A percentile compares a stretch with the other conserved stretches of the same genome.
Evolutionary conservation across 129 eudicot species (phyloP).

Genomic region (Lonicera japonica): DNA sequence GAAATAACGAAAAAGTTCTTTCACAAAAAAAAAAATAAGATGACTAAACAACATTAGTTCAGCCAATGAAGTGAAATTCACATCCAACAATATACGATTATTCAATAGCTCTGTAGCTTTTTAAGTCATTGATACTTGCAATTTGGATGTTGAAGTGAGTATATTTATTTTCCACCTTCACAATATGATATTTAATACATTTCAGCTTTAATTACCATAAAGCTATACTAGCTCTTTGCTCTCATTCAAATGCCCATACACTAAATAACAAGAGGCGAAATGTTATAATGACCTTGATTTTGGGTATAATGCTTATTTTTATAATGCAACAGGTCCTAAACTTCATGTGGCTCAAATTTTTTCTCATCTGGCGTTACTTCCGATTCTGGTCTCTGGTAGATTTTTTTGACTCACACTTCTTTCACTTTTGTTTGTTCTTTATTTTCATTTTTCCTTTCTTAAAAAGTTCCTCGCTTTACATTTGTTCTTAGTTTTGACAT

Average conservation of each 20-base stretch:
- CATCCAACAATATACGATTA: too few species aligned
- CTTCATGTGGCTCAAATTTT: conserved; percentile 99
- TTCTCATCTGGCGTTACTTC: conserved; percentile 97
- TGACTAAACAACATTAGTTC: too few species aligned
- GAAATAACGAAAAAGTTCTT: too few species aligned
- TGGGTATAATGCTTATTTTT: background rate
- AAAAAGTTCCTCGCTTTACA: background rate
- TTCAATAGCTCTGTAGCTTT: too few species aligned
- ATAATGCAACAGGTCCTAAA: conserved; percentile 60
- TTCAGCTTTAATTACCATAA: too few species aligned
- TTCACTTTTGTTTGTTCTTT: conserved; percentile 1
- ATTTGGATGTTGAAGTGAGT: too few species aligned
- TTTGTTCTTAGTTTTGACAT: background rate
- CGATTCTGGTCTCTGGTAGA: conserved; percentile 93
- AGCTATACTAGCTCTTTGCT: too few species aligned
- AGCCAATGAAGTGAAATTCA: too few species aligned
- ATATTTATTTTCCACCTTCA: too few species aligned
- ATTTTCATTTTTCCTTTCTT: background rate
- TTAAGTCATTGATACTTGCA: too few species aligned
- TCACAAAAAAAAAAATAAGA: too few species aligned
- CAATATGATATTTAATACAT: too few species aligned
- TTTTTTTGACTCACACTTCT: conserved; percentile 6
- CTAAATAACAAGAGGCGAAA: background rate
- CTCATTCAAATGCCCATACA: background rate
- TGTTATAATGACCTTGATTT: background rate